Percentiles rank a stretch among this genome's conserved stretches.
Evolutionary conservation across 169 alveolate genomes (phyloP).

Genomic region (Cryptosporidium ubiquitum): DNA sequence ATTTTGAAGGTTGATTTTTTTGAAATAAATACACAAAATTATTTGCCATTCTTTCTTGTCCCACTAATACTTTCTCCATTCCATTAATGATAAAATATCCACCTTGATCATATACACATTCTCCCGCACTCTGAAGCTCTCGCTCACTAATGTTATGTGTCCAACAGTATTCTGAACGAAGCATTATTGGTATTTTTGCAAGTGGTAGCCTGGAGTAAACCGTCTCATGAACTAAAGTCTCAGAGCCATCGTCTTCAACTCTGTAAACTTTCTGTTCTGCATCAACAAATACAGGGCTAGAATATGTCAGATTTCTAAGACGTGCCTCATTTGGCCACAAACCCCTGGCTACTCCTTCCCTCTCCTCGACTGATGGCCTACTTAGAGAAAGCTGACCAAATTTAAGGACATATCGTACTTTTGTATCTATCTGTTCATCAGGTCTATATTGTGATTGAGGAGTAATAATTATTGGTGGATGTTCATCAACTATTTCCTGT

Average conservation of each 20-base stretch:
- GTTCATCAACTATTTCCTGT: constrained; percentile 95
- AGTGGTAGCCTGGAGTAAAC: constrained; percentile 89
- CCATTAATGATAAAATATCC: constrained; percentile 98
- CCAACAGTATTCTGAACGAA: constrained; percentile 95
- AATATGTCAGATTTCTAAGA: constrained; percentile 94
- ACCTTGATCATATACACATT: constrained; percentile 97
- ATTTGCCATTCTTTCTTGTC: constrained; percentile 99
- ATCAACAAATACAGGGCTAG: constrained; percentile 86
- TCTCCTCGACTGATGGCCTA: constrained; percentile 92
- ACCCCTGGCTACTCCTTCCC: constrained; percentile 89
- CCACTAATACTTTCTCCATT: constrained; percentile 98
- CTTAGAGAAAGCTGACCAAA: constrained; percentile 93
- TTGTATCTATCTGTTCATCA: constrained; percentile 83
- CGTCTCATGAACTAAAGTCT: constrained; percentile 80
- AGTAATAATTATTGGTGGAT: constrained; percentile 88
- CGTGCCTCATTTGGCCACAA: constrained; percentile 98
- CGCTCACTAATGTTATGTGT: constrained; percentile 87
- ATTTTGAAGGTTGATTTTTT: constrained; percentile 95
- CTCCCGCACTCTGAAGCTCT: constrained; percentile 93
- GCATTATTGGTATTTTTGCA: constrained; percentile 97
- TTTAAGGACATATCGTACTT: constrained; percentile 88
- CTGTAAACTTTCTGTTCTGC: constrained; percentile 87
- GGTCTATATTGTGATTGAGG: constrained; percentile 91
- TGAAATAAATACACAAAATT: constrained; percentile 98
- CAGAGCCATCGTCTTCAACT: constrained; percentile 82